Evolutionary conservation across 2,329 filamentous ascomycete genomes (phyloP).

Genomic region (Raffaelea arxii): DNA sequence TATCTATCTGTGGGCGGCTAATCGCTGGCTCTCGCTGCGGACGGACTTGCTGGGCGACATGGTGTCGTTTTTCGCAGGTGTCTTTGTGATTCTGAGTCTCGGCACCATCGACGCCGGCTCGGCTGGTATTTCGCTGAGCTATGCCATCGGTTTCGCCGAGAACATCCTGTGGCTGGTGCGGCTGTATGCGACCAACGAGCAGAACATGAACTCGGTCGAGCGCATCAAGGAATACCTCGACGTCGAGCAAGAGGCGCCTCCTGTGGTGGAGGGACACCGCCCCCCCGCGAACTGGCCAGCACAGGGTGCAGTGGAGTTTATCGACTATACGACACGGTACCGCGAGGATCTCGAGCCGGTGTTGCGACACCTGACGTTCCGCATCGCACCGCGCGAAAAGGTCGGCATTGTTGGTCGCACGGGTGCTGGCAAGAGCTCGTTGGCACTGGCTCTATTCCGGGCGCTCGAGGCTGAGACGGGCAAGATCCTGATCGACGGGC

Average conservation of each 20-base stretch:
- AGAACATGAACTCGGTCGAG: slow-evolving; percentile 99
- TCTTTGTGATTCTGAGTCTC: slow-evolving; percentile 78
- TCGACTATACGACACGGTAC: slow-evolving; percentile 82
- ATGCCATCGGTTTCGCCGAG: slow-evolving; percentile 93
- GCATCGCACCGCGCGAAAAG: slow-evolving; percentile 78
- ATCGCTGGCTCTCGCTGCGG: slow-evolving; percentile 90
- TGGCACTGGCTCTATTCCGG: slow-evolving; percentile 87
- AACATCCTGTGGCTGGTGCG: slow-evolving; percentile 95
- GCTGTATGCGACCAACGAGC: slow-evolving; percentile 88
- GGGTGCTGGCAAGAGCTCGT: slow-evolving; percentile 90
- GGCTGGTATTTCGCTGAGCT: slow-evolving; percentile 87
- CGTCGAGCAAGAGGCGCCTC: slow-evolving; percentile 82
- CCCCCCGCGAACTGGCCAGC: slow-evolving; percentile 78
- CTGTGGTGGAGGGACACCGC: slow-evolving; percentile 67
- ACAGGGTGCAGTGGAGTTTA: slow-evolving; percentile 77
- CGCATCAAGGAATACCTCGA: slow-evolving; percentile 96
- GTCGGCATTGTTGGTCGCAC: slow-evolving; percentile 93
- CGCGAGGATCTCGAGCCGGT: slow-evolving; percentile 80
- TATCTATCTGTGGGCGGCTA: slow-evolving; percentile 92
- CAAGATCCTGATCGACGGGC: slow-evolving; percentile 78
- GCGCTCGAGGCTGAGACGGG: slow-evolving; percentile 85
- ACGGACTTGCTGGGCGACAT: slow-evolving; percentile 85
- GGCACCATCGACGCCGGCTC: slow-evolving; percentile 81
- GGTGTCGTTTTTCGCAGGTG: slow-evolving; percentile 87
- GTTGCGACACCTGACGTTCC: slow-evolving; percentile 73